A percentile compares a stretch with the other conserved stretches of the same genome.
phyloP scores from a whole-genome alignment of 768 basidiomycete species.

The Naganishia friedmannii region DNA sequence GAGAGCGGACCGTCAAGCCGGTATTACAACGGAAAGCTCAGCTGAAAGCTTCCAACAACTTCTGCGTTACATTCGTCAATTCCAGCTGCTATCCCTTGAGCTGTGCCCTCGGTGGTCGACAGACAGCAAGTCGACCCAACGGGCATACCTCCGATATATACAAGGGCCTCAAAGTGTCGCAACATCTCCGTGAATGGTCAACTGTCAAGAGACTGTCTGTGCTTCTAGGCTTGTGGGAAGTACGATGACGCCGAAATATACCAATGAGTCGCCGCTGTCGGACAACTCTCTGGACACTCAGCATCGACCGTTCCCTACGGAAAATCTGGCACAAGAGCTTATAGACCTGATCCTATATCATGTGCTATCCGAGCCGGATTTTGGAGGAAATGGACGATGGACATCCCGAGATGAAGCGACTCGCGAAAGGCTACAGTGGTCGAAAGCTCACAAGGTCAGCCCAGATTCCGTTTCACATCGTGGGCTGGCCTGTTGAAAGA shows the following conservation, averaged over 20 bases:
- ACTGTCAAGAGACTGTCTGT: not conserved
- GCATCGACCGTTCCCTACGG: constrained; percentile 24
- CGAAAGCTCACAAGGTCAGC: constrained; percentile 27
- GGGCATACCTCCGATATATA: not conserved
- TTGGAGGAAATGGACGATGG: constrained; percentile 33
- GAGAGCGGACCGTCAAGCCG: too few species aligned
- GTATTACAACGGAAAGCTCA: too few species aligned
- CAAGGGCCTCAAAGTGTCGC: not conserved
- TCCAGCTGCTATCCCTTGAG: too few species aligned
- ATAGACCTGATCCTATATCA: constrained; percentile 29
- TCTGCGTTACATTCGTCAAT: too few species aligned
- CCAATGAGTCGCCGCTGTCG: not conserved
- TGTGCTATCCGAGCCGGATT: constrained; percentile 21
- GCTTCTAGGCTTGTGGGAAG: not conserved
- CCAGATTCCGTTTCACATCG: not conserved
- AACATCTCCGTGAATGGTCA: not conserved
- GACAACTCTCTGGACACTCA: not conserved
- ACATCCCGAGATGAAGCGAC: not conserved
- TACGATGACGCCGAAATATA: not conserved
- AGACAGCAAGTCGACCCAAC: too few species aligned
- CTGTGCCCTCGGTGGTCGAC: too few species aligned
- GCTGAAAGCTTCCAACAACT: too few species aligned
- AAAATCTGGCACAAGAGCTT: constrained; percentile 24
- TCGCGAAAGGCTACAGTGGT: constrained; percentile 19
- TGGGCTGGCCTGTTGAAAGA: not conserved